Conservation (phyloP, 2,329 filamentous ascomycete species). For the Beauveria brongniartii region DNA sequence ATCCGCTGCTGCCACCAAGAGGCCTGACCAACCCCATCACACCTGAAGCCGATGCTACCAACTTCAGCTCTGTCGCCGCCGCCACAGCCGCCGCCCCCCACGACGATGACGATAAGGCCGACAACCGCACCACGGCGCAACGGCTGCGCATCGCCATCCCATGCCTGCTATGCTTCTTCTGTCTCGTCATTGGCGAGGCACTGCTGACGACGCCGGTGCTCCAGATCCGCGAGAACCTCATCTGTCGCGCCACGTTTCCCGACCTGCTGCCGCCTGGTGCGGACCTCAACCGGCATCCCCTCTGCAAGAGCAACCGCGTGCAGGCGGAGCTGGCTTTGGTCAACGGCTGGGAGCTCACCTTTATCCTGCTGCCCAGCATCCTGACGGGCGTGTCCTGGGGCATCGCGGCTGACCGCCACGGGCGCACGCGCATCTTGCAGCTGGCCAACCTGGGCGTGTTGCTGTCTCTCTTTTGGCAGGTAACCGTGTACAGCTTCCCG, state of each 20-base stretch:
- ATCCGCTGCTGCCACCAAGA: neutral
- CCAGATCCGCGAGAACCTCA: conserved; percentile 8
- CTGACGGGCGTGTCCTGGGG: conserved; percentile 17
- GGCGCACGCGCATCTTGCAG: conserved; percentile 12
- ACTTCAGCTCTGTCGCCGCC: no score
- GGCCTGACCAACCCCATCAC: neutral
- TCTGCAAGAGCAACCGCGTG: conserved; percentile 15
- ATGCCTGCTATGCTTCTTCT: neutral
- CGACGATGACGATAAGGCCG: neutral
- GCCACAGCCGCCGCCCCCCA: neutral
- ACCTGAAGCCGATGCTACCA: no score
- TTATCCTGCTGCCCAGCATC: conserved; percentile 15
- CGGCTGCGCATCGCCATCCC: conserved; percentile 2
- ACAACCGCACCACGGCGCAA: neutral
- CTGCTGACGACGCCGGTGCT: neutral
- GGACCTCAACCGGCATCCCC: neutral
- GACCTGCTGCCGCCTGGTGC: neutral
- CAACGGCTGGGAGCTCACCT: conserved; percentile 16
- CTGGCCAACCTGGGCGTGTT: conserved; percentile 14
- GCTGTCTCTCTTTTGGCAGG: neutral
- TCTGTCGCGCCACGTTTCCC: conserved; percentile 9
- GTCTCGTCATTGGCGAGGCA: neutral
- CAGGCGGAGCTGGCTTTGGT: conserved; percentile 17
- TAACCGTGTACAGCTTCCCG: conserved; percentile 9
- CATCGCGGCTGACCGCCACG: conserved; percentile 16